These are phyloP conservation scores for Rubia yunnanensis DNA, from an alignment of 257 asterid species.

Conservation along the genomic window DNA sequence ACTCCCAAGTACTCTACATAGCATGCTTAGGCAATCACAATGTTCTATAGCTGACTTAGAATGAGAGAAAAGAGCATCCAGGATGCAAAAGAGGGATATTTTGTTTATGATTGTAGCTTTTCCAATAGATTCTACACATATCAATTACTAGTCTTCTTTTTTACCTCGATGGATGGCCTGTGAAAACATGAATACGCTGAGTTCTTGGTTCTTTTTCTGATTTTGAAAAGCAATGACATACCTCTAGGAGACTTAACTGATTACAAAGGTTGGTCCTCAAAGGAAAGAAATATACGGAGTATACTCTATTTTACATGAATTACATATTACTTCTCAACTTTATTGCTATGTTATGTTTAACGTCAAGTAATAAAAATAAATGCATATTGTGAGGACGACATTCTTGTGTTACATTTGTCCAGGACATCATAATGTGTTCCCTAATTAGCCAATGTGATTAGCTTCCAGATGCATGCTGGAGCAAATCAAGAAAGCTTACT, in stretches of 20 bases:
- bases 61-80: background rate
- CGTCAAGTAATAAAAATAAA: too few species aligned
- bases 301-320: background rate
- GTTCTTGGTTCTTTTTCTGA: background rate
- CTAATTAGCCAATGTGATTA: constrained; percentile 16
- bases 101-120: background rate
- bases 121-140: background rate
- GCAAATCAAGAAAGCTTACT: constrained; percentile 92
- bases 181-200: background rate
- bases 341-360: background rate
- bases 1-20: too few species aligned
- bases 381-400: background rate
- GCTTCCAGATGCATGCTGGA: constrained; percentile 93
- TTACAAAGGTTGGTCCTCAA: background rate
- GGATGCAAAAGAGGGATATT: background rate
- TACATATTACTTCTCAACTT: background rate
- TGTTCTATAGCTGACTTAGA: background rate
- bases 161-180: background rate
- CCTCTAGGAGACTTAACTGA: background rate
- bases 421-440: background rate
- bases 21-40: background rate
- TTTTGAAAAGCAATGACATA: background rate
- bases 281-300: background rate
- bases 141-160: background rate
- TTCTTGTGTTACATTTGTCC: background rate